These are phyloP conservation scores for Stephania japonica DNA, from an alignment of 164 flowering plant species.

Conservation along the genomic window DNA sequence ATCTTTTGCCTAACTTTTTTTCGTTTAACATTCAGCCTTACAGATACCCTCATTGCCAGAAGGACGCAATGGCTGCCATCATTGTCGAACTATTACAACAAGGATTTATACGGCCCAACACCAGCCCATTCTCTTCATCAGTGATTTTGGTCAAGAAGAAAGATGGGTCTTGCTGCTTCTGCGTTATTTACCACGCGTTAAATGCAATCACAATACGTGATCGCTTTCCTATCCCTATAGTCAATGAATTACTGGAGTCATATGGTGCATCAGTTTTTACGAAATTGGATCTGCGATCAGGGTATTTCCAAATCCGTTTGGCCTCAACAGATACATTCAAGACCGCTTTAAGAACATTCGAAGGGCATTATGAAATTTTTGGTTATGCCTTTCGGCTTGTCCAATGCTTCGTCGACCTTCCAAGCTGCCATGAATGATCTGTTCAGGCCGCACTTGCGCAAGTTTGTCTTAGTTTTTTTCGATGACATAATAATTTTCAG, in stretches of 20 bases:
- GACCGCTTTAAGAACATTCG: not conserved
- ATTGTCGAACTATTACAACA: not conserved
- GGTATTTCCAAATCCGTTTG: not conserved
- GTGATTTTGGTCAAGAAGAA: not conserved
- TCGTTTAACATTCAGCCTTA: not conserved
- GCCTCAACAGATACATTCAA: not conserved
- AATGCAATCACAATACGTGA: not conserved
- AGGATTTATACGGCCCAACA: not conserved
- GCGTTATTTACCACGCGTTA: not conserved
- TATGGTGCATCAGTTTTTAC: not conserved
- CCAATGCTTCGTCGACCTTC: not conserved
- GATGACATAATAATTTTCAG: not conserved
- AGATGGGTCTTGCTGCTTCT: not conserved
- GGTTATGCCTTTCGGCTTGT: not conserved
- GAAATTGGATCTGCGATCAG: not conserved
- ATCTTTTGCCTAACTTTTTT: too few species aligned
- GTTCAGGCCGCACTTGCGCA: too few species aligned
- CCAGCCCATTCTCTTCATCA: not conserved
- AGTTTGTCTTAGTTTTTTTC: not conserved
- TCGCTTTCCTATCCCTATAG: not conserved
- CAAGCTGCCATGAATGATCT: not conserved
- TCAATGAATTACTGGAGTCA: not conserved
- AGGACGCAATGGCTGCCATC: not conserved
- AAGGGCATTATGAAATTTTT: slow-evolving; percentile 1
- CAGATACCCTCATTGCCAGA: not conserved